phyloP scores from a whole-genome alignment of 495 filamentous ascomycete species.

The Gamarada debralockiae region DNA sequence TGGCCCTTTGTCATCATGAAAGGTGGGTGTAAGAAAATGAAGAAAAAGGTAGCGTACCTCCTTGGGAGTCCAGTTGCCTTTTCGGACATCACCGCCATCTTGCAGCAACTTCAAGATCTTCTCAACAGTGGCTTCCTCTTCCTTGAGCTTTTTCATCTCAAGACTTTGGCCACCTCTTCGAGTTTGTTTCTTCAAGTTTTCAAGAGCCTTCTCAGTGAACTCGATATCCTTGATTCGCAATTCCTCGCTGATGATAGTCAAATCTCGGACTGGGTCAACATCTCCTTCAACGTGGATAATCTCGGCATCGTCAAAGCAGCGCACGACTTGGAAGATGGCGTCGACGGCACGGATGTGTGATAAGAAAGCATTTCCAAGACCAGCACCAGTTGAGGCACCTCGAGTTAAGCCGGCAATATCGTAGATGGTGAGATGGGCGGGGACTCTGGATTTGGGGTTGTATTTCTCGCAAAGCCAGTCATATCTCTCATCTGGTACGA shows the following conservation, averaged over 20 bases:
- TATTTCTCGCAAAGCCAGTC: conserved; percentile 96
- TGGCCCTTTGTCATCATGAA: conserved; percentile 98
- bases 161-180: conserved; percentile 90
- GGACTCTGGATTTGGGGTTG: conserved; percentile 92
- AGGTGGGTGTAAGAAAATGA: conserved; percentile 26
- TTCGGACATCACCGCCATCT: conserved; percentile 86
- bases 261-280: conserved; percentile 88
- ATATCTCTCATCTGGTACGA: conserved; percentile 94
- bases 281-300: conserved; percentile 99
- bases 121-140: conserved; percentile 90
- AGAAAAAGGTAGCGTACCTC: conserved; percentile 66
- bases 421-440: conserved; percentile 97
- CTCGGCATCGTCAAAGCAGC: conserved; percentile 98
- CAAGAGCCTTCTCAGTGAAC: conserved; percentile 93
- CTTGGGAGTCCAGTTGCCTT: conserved; percentile 85
- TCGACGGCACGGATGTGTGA: conserved; percentile 99
- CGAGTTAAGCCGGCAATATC: conserved; percentile 98
- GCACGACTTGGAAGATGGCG: conserved; percentile 98
- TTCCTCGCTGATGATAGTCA: conserved; percentile 96
- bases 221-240: conserved; percentile 98
- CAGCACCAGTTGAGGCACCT: conserved; percentile 94
- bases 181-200: conserved; percentile 87
- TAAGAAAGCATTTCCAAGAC: conserved; percentile 96
- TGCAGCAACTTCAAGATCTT: conserved; percentile 79
- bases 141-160: conserved; percentile 96